Base-by-base conservation (phyloP, 257 asterid species). In the Ligustrum vulgare region DNA sequence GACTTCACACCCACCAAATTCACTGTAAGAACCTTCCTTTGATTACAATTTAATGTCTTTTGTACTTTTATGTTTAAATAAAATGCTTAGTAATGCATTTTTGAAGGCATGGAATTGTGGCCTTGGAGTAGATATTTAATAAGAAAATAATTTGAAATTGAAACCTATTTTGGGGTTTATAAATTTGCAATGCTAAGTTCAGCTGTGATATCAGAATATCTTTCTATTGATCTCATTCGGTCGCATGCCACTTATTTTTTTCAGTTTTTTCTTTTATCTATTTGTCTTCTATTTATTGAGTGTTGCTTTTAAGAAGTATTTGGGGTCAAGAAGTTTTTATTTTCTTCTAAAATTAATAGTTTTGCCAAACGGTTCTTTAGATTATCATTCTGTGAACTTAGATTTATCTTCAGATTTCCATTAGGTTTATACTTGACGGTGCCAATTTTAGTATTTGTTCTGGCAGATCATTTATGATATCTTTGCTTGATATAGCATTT, bases 1-100 rank as follows among this genome's bases (percentile, higher is more conserved):
- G 88, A 86, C 66, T 72, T 78, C 23, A 83, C 73, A 75, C 82
- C 86, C 64, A 62, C 87, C 33, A 81, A 80, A 56, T 83, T 74
- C 84, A 71, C 32, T 70, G 96, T 91, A 82, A 73, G 88, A 37
- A 7, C 67, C 64, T 23, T n/a, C 8, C 66, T 69, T 41, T 7
- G 23, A 7, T 20, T 64, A n/a, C 5, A 43, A 23, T 23, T 34
- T 6, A n/a, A 63, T 64, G 3, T 67, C 69, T 56, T 51, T 20
- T 51, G 16, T 2, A 33, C 4, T 12, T 72, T 36, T 12, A 32
- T 56, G 41, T 68, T 45, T 23, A n/a, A 73, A 34, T 70, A 62
- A 62, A 64, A 70, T 28, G 16, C 47, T 36, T 66, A 67, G 74
- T 72, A 72, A 34, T 58, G 66, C 33, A 5, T 23, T 16, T 20